Base-by-base conservation (phyloP, 2,329 filamentous ascomycete species). In the Aspergillus sp. region DNA sequence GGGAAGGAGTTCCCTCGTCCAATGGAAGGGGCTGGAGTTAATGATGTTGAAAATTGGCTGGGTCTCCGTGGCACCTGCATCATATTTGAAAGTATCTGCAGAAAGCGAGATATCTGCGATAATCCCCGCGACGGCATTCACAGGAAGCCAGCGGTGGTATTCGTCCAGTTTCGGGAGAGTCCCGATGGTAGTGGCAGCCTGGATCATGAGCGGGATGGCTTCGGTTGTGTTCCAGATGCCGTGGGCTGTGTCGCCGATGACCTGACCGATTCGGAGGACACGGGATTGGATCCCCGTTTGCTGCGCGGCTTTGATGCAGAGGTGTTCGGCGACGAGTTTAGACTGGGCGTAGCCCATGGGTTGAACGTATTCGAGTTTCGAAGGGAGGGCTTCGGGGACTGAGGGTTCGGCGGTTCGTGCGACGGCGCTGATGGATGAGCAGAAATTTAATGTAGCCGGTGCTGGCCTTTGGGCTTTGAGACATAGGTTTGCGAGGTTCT, bases 1-100 rank as follows among this genome's bases (percentile, higher is more conserved):
- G 2, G 83, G 83, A 0, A 87, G 75, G 2, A 87, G 68, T 51
- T 84, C 79, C 0, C 73, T 57, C 0, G 80, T 82, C 82, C 82
- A 86, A 39, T 79, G 64, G 61, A 85, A 81, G 1, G 70, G 69
- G 6, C 62, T 68, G 0, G 78, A 77, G 57, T 85, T 85, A n/a
- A 81, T 73, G 8, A 87, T 71, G 57, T 86, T 82, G 57, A 80
- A 83, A 15, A 85, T 75, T 6, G 44, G 54, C 6, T 61, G 56
- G 27, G 51, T 48, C 33, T 62, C 63, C 27, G 27, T 31, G 27
- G 27, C 27, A 11, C 27, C 11, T 31, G 27, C 27, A 11, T 31
- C 27, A 31, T 31, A 31, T 9, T 5, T 14, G 17, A 5, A 4
- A 21, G 7, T 15, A 2, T 52, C 19, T n/a, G 43, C 15, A 17